phyloP scores from a whole-genome alignment of 257 asterid species.

The Echium plantagineum region DNA sequence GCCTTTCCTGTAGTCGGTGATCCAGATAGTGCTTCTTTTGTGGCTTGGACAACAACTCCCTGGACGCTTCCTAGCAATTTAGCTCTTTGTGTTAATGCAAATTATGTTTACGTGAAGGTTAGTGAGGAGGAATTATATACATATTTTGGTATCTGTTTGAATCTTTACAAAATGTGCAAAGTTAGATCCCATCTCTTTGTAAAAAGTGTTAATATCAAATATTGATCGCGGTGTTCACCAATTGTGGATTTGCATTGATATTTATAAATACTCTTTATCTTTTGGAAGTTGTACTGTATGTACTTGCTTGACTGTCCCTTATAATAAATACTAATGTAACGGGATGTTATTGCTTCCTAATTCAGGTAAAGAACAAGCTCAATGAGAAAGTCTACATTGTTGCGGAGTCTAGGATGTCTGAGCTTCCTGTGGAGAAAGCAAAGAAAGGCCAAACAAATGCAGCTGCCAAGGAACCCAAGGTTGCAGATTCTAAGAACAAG shows the following conservation, averaged over 20 bases:
- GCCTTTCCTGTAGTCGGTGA: slow-evolving; percentile 76
- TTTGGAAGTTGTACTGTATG: too few species aligned
- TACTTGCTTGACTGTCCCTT: too few species aligned
- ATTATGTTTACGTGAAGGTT: slow-evolving; percentile 56
- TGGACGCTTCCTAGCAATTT: slow-evolving; percentile 97
- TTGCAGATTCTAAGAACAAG: slow-evolving; percentile 41
- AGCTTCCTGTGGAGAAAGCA: slow-evolving; percentile 85
- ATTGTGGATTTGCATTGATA: neutral
- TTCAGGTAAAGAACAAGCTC: slow-evolving; percentile 66
- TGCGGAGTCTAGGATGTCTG: slow-evolving; percentile 70
- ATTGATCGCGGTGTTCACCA: neutral
- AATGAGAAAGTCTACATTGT: slow-evolving; percentile 72
- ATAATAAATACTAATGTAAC: neutral
- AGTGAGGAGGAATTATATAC: neutral
- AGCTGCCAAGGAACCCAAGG: slow-evolving; percentile 31
- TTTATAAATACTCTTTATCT: too few species aligned
- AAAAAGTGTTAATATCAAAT: neutral
- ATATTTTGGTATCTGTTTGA: neutral
- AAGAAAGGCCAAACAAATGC: slow-evolving; percentile 48
- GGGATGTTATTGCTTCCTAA: slow-evolving; percentile 9
- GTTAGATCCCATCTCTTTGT: neutral
- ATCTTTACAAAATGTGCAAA: neutral
- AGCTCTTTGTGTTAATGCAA: slow-evolving; percentile 90
- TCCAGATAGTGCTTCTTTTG: slow-evolving; percentile 61
- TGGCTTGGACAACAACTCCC: slow-evolving; percentile 99